These are phyloP conservation scores for Cucumis melo DNA, from an alignment of 306 rosid species.

Conservation along the genomic window DNA sequence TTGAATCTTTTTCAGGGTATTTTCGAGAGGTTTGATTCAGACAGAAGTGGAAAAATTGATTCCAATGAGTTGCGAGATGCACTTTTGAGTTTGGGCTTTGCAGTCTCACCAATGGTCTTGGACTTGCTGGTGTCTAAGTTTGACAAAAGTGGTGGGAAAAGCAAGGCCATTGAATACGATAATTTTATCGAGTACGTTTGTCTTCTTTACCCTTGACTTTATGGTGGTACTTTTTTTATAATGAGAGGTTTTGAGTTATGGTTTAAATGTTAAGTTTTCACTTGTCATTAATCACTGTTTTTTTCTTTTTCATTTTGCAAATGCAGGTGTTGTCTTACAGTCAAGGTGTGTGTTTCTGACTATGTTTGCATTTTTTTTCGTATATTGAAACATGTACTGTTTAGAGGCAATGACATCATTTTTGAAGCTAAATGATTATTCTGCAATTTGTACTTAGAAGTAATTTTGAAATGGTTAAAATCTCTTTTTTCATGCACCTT, in stretches of 20 bases:
- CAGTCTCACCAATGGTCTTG: conserved; percentile 66
- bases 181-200: conserved; percentile 74
- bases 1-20: conserved; percentile 31
- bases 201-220: background rate
- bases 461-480: too few species aligned
- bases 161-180: conserved; percentile 78
- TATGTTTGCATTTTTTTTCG: background rate
- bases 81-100: conserved; percentile 63
- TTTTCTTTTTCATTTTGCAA: conserved; percentile 18
- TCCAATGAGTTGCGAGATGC: conserved; percentile 70
- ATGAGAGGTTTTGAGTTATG: background rate
- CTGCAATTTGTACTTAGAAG: background rate
- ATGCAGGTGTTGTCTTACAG: conserved; percentile 94
- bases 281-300: background rate
- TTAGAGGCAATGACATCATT: background rate
- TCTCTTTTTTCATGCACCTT: too few species aligned
- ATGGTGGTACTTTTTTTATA: background rate
- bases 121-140: conserved; percentile 87
- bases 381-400: background rate
- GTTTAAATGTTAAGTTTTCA: background rate
- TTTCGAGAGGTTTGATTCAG: conserved; percentile 80
- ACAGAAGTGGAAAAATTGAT: conserved; percentile 87
- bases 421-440: background rate
- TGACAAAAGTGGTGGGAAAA: conserved; percentile 78
- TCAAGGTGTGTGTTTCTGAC: conserved; percentile 55